phyloP scores from a whole-genome alignment of 805 yeast species.

The Pichia gijzeniarum region DNA sequence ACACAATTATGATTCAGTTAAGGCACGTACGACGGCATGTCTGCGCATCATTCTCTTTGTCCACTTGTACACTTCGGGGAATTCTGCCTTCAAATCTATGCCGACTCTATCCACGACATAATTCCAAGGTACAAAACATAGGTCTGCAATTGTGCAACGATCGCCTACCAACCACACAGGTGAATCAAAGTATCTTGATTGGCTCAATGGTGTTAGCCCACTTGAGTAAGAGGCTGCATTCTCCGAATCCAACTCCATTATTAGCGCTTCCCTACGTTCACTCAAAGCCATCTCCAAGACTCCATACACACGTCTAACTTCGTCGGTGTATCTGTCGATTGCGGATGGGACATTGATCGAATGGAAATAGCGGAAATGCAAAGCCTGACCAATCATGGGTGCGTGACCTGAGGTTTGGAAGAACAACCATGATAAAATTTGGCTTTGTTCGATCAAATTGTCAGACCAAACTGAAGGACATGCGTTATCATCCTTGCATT shows the following conservation, averaged over 20 bases:
- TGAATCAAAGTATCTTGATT: constrained; percentile 80
- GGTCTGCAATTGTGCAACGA: constrained; percentile 75
- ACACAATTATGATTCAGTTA: constrained; percentile 23
- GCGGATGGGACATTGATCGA: constrained; percentile 81
- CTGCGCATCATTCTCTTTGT: constrained; percentile 93
- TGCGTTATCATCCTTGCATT: constrained; percentile 52
- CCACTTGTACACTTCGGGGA: constrained; percentile 95
- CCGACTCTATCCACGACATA: constrained; percentile 92
- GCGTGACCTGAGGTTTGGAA: constrained; percentile 97
- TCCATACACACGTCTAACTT: constrained; percentile 87
- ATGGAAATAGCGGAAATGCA: constrained; percentile 90
- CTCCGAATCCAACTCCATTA: constrained; percentile 83
- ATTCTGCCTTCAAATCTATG: constrained; percentile 76
- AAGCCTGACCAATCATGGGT: constrained; percentile 97
- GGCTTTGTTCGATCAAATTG: constrained; percentile 72
- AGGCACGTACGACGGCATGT: constrained; percentile 83
- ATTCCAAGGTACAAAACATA: constrained; percentile 95
- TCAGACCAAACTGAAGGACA: constrained; percentile 75
- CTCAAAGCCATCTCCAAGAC: constrained; percentile 94
- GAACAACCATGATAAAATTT: constrained; percentile 82
- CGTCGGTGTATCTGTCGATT: constrained; percentile 84
- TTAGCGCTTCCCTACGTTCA: constrained; percentile 81
- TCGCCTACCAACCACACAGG: constrained; percentile 97
- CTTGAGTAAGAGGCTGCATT: constrained; percentile 83
- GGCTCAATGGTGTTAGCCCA: constrained; percentile 82